Evolutionary conservation across 305 asterid species (phyloP).

Genomic region (Fraxinus platypoda): DNA sequence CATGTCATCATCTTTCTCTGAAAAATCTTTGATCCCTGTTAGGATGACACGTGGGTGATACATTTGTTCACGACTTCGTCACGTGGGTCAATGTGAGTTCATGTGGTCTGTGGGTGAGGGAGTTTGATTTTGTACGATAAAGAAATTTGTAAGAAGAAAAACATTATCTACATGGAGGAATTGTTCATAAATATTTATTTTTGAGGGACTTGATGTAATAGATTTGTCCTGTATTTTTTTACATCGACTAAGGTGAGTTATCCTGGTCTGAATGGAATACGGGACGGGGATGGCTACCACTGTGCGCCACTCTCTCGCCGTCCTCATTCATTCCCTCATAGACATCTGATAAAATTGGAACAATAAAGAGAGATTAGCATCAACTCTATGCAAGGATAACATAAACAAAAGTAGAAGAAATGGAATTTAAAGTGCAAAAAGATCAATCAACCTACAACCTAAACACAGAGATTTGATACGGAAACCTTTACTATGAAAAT

Average conservation of each 20-base stretch:
- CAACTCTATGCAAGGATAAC: neutral
- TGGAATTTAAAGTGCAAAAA: neutral
- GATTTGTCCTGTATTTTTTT: neutral
- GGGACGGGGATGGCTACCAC: neutral
- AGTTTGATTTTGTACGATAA: neutral
- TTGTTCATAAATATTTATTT: neutral
- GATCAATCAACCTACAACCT: neutral
- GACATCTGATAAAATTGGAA: neutral
- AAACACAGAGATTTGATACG: neutral
- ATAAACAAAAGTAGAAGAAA: too few species aligned
- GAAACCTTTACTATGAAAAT: neutral
- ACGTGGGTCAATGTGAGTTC: neutral
- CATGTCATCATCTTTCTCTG: constrained; percentile 23
- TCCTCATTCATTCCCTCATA: neutral
- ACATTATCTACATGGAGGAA: neutral
- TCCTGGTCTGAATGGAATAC: too few species aligned
- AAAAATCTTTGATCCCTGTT: neutral
- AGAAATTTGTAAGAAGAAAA: neutral
- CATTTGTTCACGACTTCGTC: neutral
- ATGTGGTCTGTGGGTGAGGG: neutral
- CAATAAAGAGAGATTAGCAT: neutral
- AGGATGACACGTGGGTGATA: constrained; percentile 24
- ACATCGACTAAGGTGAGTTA: neutral
- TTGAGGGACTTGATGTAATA: neutral
- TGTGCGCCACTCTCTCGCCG: neutral